Evolutionary conservation across 208 protist species (phyloP).

Genomic region (Trichomonas tenax): DNA sequence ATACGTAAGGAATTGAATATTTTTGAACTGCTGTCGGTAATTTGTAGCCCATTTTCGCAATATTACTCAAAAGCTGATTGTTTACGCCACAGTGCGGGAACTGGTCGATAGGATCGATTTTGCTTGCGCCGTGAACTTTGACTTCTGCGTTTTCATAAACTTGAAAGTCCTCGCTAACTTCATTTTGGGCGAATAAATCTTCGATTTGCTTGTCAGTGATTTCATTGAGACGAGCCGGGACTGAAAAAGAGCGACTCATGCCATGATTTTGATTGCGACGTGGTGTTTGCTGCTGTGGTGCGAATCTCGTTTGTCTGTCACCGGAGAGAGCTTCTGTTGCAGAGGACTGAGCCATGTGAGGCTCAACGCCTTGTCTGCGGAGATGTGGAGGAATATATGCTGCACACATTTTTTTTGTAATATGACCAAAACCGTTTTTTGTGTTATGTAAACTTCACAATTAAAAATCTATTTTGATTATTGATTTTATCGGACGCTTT

Average conservation of each 20-base stretch:
- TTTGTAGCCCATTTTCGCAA: neutral
- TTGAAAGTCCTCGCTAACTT: neutral
- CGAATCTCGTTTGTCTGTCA: neutral
- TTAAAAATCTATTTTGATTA: neutral
- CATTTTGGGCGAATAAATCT: neutral
- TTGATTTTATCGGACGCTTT: too few species aligned
- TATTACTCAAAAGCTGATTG: neutral
- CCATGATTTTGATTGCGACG: neutral
- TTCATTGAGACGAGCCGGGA: neutral
- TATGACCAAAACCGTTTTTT: neutral
- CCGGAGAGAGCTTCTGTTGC: neutral
- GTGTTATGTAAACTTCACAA: neutral
- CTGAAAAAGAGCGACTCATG: neutral
- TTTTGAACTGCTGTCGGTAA: slow-evolving; percentile 13
- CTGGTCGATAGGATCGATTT: neutral
- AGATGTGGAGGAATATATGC: slow-evolving; percentile 6
- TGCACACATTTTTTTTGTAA: neutral
- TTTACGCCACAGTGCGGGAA: neutral
- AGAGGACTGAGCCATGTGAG: neutral
- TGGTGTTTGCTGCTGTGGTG: neutral
- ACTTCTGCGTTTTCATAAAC: neutral
- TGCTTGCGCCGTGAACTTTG: neutral
- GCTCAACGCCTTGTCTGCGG: neutral
- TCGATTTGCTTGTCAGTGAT: neutral
- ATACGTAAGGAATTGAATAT: slow-evolving; percentile 8